These are phyloP conservation scores for Trametopsis cervina DNA, from an alignment of 768 basidiomycete genomes.

Conservation along the genomic window DNA sequence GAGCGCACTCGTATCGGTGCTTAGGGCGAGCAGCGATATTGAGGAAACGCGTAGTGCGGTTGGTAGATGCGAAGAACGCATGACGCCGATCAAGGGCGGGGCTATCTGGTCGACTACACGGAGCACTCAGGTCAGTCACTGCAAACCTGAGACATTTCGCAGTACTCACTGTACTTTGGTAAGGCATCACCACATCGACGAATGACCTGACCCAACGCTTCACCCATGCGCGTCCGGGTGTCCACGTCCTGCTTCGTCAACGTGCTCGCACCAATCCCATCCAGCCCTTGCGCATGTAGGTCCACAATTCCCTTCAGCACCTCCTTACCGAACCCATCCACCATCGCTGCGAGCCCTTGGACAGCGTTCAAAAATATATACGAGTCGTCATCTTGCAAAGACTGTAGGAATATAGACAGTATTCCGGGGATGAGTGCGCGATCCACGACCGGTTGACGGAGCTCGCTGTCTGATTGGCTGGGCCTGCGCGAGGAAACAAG, in stretches of 20 bases:
- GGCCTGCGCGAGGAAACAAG: slow-evolving; percentile 41
- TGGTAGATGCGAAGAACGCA: slow-evolving; percentile 56
- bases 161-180: slow-evolving; percentile 53
- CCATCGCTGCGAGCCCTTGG: slow-evolving; percentile 84
- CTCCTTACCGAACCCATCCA: slow-evolving; percentile 67
- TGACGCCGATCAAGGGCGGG: slow-evolving; percentile 59
- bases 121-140: neutral
- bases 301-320: slow-evolving; percentile 62
- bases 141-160: neutral
- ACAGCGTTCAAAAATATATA: slow-evolving; percentile 92
- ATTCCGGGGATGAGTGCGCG: slow-evolving; percentile 74
- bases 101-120: slow-evolving; percentile 69
- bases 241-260: slow-evolving; percentile 64
- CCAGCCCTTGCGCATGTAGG: slow-evolving; percentile 51
- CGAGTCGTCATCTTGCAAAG: slow-evolving; percentile 88
- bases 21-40: slow-evolving; percentile 66
- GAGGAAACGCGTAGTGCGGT: slow-evolving; percentile 67
- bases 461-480: neutral
- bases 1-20: slow-evolving; percentile 54
- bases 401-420: slow-evolving; percentile 78
- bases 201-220: slow-evolving; percentile 77
- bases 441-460: slow-evolving; percentile 32
- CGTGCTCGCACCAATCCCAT: slow-evolving; percentile 39
- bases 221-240: slow-evolving; percentile 68
- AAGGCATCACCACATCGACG: slow-evolving; percentile 65